Conservation (phyloP, 2,329 filamentous ascomycete genomes). For the Chalaropsis thielavioides region DNA sequence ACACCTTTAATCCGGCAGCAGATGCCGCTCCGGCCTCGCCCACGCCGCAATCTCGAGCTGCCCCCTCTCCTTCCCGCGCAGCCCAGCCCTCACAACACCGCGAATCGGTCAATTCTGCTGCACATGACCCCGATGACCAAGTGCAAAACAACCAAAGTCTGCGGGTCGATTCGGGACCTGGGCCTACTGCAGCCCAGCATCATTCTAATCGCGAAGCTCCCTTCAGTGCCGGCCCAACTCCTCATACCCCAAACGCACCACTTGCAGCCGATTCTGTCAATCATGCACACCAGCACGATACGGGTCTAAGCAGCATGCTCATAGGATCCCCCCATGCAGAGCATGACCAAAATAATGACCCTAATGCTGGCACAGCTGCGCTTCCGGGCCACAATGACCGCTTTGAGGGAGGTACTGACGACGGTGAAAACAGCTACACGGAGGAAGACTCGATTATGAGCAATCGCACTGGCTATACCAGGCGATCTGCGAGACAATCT, state of each 20-base stretch:
- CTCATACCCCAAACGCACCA: slow-evolving; percentile 5
- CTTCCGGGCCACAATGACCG: background rate
- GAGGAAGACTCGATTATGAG: slow-evolving; percentile 13
- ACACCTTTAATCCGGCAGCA: slow-evolving; percentile 44
- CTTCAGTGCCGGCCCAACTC: background rate
- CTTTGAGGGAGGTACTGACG: background rate
- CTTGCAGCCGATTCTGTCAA: background rate
- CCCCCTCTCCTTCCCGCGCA: background rate
- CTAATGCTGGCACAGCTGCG: background rate
- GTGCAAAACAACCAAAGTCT: background rate
- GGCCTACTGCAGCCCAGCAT: background rate
- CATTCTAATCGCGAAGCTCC: background rate
- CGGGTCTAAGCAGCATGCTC: slow-evolving; percentile 5
- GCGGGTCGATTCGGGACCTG: background rate
- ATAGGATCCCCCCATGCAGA: background rate
- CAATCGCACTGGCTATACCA: background rate
- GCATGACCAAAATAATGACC: background rate
- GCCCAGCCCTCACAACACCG: background rate
- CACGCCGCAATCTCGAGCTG: slow-evolving; percentile 16
- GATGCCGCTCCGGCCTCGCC: slow-evolving; percentile 18
- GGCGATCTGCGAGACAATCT: slow-evolving; percentile 1
- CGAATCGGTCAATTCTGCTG: background rate
- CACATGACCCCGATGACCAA: background rate
- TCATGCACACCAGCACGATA: slow-evolving; percentile 7
- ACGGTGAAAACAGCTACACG: slow-evolving; percentile 13